A percentile compares a stretch with the other conserved stretches of the same genome.
Conservation (phyloP, 2,329 filamentous ascomycete genomes). For the Clonostachys byssicola region DNA sequence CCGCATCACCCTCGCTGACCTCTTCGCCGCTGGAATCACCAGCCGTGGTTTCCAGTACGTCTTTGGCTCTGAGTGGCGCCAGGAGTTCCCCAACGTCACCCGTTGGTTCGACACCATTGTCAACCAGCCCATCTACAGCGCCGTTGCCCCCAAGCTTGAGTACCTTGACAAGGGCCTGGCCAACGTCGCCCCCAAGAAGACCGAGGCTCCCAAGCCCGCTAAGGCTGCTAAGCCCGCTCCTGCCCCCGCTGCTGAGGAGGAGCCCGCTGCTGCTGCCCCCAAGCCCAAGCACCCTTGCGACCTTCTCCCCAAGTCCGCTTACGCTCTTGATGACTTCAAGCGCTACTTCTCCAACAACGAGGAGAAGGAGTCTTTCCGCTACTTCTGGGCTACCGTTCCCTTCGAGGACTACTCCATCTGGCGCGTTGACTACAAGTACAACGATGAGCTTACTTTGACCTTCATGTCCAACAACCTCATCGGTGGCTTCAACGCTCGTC, state of each 20-base stretch:
- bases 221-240: conserved; percentile 60
- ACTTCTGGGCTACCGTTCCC: conserved; percentile 97
- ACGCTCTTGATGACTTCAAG: conserved; percentile 96
- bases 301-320: conserved; percentile 71
- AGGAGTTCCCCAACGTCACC: conserved; percentile 76
- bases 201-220: conserved; percentile 43
- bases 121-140: conserved; percentile 88
- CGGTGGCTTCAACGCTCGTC: conserved; percentile 94
- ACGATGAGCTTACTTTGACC: conserved; percentile 90
- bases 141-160: conserved; percentile 69
- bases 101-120: conserved; percentile 94
- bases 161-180: conserved; percentile 77
- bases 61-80: conserved; percentile 87
- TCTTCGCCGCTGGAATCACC: conserved; percentile 77
- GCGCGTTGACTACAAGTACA: conserved; percentile 97
- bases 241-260: conserved; percentile 26
- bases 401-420: conserved; percentile 95
- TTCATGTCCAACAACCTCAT: conserved; percentile 99
- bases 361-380: conserved; percentile 79
- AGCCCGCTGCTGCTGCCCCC: conserved; percentile 52
- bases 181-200: conserved; percentile 73
- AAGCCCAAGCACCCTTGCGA: conserved; percentile 98
- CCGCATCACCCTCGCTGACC: conserved; percentile 92
- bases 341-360: conserved; percentile 97
- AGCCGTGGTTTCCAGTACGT: conserved; percentile 89